Evolutionary conservation across 2,329 filamentous ascomycete genomes (phyloP), one percentile per base, ranked within the genome.

Genomic region (Alternaria tenuissima): DNA sequence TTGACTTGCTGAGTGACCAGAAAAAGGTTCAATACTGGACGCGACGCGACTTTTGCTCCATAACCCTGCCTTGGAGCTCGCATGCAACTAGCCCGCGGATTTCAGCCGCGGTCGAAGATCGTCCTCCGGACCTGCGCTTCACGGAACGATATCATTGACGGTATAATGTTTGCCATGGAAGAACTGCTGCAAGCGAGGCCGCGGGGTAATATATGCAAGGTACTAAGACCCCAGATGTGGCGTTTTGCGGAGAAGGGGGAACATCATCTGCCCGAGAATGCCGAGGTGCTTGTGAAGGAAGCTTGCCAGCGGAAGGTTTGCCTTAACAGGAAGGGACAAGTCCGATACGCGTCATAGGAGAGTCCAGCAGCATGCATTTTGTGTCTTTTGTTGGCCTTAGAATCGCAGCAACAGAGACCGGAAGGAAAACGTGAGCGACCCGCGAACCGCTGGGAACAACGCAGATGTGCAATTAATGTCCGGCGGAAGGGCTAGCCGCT

Each of bases 161-260:
- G 60, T 60, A 53, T 55, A 60, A 47, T 51, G 38, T 54, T 51
- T 14, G 32, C 12, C 32, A 36, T 36, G 32, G 32, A 36, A 36
- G 32, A 36, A 36, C 12, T 36, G 12, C 32, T 36, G 32, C 32
- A 16, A 36, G 12, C 32, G 32, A 36, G 32, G 32, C 32, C 41
- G 41, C 48, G 48, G 57, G 60, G 30, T 38, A 56, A 52, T 47
- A 55, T 59, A 55, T 59, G 60, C 34, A 59, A 62, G 56, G 56
- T 63, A 60, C 57, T 55, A 49, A 34, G 43, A 38, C 44, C 22
- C 38, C 39, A 39, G 43, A 28, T 53, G 34, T 39, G 32, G 34
- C 32, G 36, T 53, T 53, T 36, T 42, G 57, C 44, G 51, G 44
- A 53, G 57, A 32, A 36, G 18, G 26, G 26, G 57, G 57, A 26